phyloP scores from a whole-genome alignment of 768 basidiomycete genomes.

The Gymnopilus dilepis region DNA sequence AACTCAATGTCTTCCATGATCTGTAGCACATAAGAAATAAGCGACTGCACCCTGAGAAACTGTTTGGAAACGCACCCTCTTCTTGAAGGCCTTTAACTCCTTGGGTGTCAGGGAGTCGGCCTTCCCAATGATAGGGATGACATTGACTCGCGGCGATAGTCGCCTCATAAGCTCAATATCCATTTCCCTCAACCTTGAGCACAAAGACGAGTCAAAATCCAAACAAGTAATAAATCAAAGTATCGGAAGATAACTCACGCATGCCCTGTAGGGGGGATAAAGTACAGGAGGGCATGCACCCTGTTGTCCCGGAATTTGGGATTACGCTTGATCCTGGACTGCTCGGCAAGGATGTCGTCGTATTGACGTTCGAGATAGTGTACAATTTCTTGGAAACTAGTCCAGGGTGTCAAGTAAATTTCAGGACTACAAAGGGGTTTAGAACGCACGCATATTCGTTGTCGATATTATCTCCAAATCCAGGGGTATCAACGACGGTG shows the following conservation, averaged over 20 bases:
- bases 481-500: conserved; percentile 91
- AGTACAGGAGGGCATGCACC: conserved; percentile 87
- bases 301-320: conserved; percentile 91
- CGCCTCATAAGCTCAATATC: conserved; percentile 93
- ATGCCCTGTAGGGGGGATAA: conserved; percentile 89
- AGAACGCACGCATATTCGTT: conserved; percentile 79
- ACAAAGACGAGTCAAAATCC: conserved; percentile 17
- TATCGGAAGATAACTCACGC: conserved; percentile 52
- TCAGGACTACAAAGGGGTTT: conserved; percentile 1
- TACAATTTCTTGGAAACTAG: conserved; percentile 87
- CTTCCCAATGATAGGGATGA: conserved; percentile 91
- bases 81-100: conserved; percentile 86
- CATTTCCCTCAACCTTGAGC: conserved; percentile 76
- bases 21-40: conserved; percentile 38
- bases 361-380: conserved; percentile 90
- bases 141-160: conserved; percentile 89
- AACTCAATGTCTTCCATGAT: conserved; percentile 94
- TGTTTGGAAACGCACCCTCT: conserved; percentile 51
- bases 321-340: conserved; percentile 92
- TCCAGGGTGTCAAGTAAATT: conserved; percentile 6
- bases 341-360: conserved; percentile 87
- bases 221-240: conserved; percentile 1
- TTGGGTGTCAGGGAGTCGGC: conserved; percentile 83
- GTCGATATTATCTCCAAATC: conserved; percentile 91
- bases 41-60: neutral